Evolutionary conservation across 352 stramenopile genomes (phyloP).

Genomic region (Peronospora belbahrii): DNA sequence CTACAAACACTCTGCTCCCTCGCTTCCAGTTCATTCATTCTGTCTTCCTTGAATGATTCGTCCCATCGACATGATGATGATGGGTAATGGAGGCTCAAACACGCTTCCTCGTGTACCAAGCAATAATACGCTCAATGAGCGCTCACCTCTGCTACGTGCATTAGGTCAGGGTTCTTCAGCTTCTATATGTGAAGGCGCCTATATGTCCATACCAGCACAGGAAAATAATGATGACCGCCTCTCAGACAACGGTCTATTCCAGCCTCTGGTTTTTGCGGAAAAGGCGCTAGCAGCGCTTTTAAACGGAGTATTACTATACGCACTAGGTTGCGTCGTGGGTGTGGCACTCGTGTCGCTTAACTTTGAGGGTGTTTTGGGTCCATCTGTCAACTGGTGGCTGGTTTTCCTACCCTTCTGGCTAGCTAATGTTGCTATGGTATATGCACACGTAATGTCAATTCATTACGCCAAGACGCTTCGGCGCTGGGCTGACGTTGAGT

Average conservation of each 20-base stretch:
- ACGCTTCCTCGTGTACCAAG: conserved; percentile 18
- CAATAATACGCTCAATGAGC: conserved; percentile 35
- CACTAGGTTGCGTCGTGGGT: conserved; percentile 61
- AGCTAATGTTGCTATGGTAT: conserved; percentile 51
- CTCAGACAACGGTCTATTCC: conserved; percentile 47
- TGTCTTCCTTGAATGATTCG: conserved; percentile 24
- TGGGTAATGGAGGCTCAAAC: conserved; percentile 23
- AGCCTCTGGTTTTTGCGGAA: conserved; percentile 70
- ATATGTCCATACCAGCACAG: conserved; percentile 60
- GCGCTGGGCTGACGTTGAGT: conserved; percentile 69
- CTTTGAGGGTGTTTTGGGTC: conserved; percentile 56
- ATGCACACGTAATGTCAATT: conserved; percentile 55
- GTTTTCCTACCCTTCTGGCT: conserved; percentile 78
- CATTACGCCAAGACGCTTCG: conserved; percentile 57
- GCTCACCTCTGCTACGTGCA: conserved; percentile 57
- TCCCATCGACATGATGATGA: conserved; percentile 27
- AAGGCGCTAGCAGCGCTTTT: conserved; percentile 65
- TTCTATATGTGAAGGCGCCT: conserved; percentile 59
- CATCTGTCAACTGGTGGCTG: conserved; percentile 71
- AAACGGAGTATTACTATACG: conserved; percentile 71
- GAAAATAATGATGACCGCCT: conserved; percentile 11
- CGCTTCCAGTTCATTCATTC: conserved; percentile 6
- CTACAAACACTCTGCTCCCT: background rate
- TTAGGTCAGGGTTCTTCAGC: conserved; percentile 36
- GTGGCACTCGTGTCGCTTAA: conserved; percentile 71